Evolutionary conservation across 768 basidiomycete genomes (phyloP).

Genomic region (Crassisporium funariophilum): DNA sequence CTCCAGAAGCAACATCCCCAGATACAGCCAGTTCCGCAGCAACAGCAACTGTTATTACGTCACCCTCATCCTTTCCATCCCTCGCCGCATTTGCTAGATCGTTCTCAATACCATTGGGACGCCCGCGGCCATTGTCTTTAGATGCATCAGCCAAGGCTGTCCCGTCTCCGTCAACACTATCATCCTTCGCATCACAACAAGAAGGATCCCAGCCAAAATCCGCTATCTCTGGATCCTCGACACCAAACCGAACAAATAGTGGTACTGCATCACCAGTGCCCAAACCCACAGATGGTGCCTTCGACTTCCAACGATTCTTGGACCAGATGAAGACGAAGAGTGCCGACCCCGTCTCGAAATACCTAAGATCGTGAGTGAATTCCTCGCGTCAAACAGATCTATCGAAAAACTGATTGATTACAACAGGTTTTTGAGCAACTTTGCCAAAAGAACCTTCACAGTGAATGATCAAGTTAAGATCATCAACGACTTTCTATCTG

Average conservation of each 20-base stretch:
- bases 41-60: constrained; percentile 29
- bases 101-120: constrained; percentile 49
- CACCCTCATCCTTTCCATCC: constrained; percentile 57
- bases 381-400: not conserved
- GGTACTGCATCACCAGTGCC: constrained; percentile 31
- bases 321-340: constrained; percentile 89
- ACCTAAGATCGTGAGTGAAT: constrained; percentile 84
- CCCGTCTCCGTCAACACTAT: constrained; percentile 56
- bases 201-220: constrained; percentile 22
- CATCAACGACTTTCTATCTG: constrained; percentile 90
- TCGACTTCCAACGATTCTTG: constrained; percentile 94
- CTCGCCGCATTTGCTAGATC: constrained; percentile 68
- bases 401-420: not conserved
- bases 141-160: constrained; percentile 58
- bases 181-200: constrained; percentile 57
- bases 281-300: constrained; percentile 48
- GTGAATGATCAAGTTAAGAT: constrained; percentile 94
- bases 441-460: constrained; percentile 88
- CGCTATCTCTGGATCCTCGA: constrained; percentile 24
- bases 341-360: constrained; percentile 93
- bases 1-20: constrained; percentile 20
- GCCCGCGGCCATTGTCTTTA: constrained; percentile 59
- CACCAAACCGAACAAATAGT: constrained; percentile 26
- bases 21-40: constrained; percentile 19
- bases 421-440: constrained; percentile 87